Conservation (phyloP, 2,329 filamentous ascomycete genomes). For the Ophiostoma piceae region DNA sequence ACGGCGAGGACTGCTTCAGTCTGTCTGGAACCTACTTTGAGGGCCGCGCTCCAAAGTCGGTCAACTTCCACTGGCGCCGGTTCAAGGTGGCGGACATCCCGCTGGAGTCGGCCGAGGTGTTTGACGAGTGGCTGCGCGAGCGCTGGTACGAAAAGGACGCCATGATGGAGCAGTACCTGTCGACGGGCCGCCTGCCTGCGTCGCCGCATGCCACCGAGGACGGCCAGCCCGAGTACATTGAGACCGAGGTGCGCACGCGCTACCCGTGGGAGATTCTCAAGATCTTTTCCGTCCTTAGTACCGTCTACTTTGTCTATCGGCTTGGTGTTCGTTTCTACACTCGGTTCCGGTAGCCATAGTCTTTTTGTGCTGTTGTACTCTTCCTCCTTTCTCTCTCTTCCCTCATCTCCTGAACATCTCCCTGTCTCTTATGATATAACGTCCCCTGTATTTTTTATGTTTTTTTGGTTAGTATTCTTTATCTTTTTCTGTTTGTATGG, state of each 20-base stretch:
- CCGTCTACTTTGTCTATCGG: conserved; percentile 20
- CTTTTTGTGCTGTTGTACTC: not conserved
- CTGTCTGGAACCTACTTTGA: conserved; percentile 82
- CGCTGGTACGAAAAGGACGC: conserved; percentile 91
- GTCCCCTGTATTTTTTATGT: not conserved
- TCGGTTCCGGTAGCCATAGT: not conserved
- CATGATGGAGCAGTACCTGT: conserved; percentile 75
- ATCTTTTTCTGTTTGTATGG: not conserved
- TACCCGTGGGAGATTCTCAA: conserved; percentile 52
- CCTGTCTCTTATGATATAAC: not conserved
- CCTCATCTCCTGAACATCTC: not conserved
- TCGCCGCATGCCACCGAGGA: conserved; percentile 44
- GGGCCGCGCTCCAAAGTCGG: conserved; percentile 83
- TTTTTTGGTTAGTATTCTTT: not conserved
- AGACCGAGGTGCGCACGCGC: conserved; percentile 53
- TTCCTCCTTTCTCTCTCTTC: not conserved
- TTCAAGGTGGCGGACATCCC: conserved; percentile 79
- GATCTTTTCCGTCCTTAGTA: conserved; percentile 45
- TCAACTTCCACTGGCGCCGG: conserved; percentile 94
- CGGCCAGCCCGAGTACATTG: conserved; percentile 41
- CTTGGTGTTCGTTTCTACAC: conserved; percentile 3
- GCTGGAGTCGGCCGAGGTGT: conserved; percentile 64
- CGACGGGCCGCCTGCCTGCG: conserved; percentile 73
- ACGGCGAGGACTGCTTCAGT: conserved; percentile 86
- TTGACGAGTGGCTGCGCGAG: conserved; percentile 78